These are phyloP conservation scores for Erythrophleum ivorense DNA, from an alignment of 331 rosid species.

Conservation along the genomic window DNA sequence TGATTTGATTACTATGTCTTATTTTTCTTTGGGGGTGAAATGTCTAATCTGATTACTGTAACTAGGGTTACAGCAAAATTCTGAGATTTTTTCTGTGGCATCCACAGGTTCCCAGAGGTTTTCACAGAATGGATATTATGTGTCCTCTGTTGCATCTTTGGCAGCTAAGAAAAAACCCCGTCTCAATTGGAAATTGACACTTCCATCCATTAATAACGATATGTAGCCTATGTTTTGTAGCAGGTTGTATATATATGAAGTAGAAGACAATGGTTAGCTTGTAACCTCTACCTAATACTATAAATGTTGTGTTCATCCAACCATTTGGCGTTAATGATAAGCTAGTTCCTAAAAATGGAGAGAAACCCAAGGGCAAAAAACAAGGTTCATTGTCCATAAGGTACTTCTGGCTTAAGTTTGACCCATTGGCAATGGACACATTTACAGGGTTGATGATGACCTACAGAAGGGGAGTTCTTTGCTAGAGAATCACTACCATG, in stretches of 20 bases:
- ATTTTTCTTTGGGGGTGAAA: background rate
- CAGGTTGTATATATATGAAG: background rate
- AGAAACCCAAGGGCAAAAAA: background rate
- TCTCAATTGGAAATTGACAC: constrained; percentile 28
- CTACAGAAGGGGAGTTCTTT: background rate
- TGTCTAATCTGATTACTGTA: background rate
- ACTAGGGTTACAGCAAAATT: background rate
- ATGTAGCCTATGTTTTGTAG: background rate
- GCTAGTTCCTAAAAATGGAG: background rate
- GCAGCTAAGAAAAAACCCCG: constrained; percentile 59
- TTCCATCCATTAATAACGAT: constrained; percentile 12
- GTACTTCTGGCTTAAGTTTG: background rate
- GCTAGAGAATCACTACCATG: background rate
- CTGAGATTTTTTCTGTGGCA: constrained; percentile 32
- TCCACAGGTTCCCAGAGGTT: constrained; percentile 79
- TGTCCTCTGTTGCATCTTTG: constrained; percentile 86
- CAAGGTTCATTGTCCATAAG: background rate
- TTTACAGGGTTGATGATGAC: too few species aligned
- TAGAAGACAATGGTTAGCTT: constrained; percentile 27
- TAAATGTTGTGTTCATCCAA: background rate
- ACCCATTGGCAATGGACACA: background rate
- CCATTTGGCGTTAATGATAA: background rate
- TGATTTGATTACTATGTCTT: background rate
- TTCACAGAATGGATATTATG: constrained; percentile 85
- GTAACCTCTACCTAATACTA: background rate